Evolutionary conservation across 2,329 filamentous ascomycete species (phyloP).

Genomic region (Alternaria solani): DNA sequence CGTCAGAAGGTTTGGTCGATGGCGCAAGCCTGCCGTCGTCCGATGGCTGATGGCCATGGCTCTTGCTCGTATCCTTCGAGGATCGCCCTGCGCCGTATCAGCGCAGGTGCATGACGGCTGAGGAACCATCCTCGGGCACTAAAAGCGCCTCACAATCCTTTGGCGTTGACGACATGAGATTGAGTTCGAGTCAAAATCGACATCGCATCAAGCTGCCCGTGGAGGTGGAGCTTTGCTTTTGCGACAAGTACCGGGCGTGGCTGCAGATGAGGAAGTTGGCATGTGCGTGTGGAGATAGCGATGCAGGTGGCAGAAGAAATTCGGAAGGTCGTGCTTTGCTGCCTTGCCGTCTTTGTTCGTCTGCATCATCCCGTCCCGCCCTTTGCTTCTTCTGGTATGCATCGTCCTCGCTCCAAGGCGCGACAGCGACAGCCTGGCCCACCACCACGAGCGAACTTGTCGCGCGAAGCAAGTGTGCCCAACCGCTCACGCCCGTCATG

Average conservation of each 20-base stretch:
- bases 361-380: slow-evolving; percentile 15
- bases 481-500: slow-evolving; percentile 11
- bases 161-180: slow-evolving; percentile 26
- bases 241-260: slow-evolving; percentile 15
- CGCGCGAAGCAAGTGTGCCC: slow-evolving; percentile 19
- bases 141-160: slow-evolving; percentile 45
- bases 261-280: slow-evolving; percentile 9
- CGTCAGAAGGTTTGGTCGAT: slow-evolving; percentile 23
- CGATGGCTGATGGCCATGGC: slow-evolving; percentile 28
- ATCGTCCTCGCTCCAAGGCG: slow-evolving; percentile 14
- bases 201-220: slow-evolving; percentile 17
- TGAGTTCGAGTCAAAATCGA: slow-evolving; percentile 33
- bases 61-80: slow-evolving; percentile 23
- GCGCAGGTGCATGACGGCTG: slow-evolving; percentile 22
- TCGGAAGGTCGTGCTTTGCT: slow-evolving; percentile 3
- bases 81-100: slow-evolving; percentile 17
- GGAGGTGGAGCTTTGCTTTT: slow-evolving; percentile 11
- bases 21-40: slow-evolving; percentile 30
- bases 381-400: slow-evolving; percentile 18
- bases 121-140: slow-evolving; percentile 35
- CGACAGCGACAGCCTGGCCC: slow-evolving; percentile 9
- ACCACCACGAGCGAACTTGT: slow-evolving; percentile 5
- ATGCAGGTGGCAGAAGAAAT: slow-evolving; percentile 13
- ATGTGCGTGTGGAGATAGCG: slow-evolving; percentile 21
- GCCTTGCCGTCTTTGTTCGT: slow-evolving; percentile 17